Conservation (phyloP, 208 protist genomes). For the Leishmania gerbilli region DNA sequence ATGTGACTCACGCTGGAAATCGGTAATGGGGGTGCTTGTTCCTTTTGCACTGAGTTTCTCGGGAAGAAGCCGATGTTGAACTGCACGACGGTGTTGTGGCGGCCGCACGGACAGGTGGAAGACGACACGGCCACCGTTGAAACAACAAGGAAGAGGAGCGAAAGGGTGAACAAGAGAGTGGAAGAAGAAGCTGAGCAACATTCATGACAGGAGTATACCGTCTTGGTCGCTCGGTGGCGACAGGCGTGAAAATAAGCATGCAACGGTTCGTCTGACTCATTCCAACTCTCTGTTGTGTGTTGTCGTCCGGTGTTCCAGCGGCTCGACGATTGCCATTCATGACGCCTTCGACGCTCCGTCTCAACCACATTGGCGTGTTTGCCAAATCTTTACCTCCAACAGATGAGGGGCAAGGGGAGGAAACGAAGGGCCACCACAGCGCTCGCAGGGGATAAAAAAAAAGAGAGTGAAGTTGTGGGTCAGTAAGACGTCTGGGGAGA, state of each 20-base stretch:
- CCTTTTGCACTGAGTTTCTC: not conserved
- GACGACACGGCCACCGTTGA: not conserved
- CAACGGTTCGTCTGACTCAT: not conserved
- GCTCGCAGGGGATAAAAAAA: slow-evolving; percentile 1
- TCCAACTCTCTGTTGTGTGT: not conserved
- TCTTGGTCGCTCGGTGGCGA: not conserved
- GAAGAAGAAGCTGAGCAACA: not conserved
- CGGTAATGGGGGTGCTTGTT: not conserved
- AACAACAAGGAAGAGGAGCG: not conserved
- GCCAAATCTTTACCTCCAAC: not conserved
- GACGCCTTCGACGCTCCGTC: not conserved
- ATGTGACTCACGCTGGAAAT: not conserved
- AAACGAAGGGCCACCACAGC: not conserved
- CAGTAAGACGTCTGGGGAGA: slow-evolving; percentile 1
- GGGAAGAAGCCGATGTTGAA: not conserved
- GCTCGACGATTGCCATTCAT: not conserved
- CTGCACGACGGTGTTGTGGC: not conserved
- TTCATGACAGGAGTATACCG: not conserved
- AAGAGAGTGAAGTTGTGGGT: not conserved
- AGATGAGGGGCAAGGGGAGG: not conserved
- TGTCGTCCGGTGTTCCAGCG: not conserved
- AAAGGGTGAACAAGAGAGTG: not conserved
- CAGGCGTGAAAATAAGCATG: not conserved
- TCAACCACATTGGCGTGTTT: not conserved
- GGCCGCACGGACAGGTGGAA: not conserved